Evolutionary conservation across 768 basidiomycete genomes (phyloP), one percentile per base, ranked within the genome.

Genomic region (Tricholomella constricta): DNA sequence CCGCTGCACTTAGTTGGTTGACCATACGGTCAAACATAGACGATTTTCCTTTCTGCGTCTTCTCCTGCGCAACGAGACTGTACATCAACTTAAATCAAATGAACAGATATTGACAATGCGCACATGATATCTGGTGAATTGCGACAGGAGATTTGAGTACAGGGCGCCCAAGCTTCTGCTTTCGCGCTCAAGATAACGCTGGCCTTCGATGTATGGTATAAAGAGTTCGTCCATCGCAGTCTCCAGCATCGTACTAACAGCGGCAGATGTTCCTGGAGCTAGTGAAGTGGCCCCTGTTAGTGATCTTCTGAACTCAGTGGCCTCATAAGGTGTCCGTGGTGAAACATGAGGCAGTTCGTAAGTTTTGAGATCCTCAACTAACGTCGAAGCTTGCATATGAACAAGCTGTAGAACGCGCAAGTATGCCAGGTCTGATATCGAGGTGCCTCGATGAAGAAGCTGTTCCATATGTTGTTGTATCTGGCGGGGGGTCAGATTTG

Each of bases 391-490:
- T 65, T 90, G 86, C 15, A 85, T 68, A 56, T 98, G 94, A 5
- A 91, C 85, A 26, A 98, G 80, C 61, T 96, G 91, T 23, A 98
- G 77, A 55, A 96, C 80, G 23, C 97, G 92, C 17, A 98, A 80
- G 65, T 94, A 94, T 1, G 93, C 89, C 25, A 99, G 78, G 51
- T 94, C 91, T 7, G 94, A 96, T 31, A 92, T 82, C 2, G 81
- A 78, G 2, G 81, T 66, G 3, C 88, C 90, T 54, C 82, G 80
- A 51, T 87, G 88, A 45, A 98, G 77, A 4, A 99, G 81, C 47
- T 86, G 83, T 65, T 98, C 97, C 71, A 99, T 82, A 64, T 97
- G 91, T 78, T 94, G 92, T 78, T 98, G 95, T 57, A 99, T 94
- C 96, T 98, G 2, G 29, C 12, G 51, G 22, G 17, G 40, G 14